Evolutionary conservation across 345 rosid genomes (phyloP).

Genomic region (Aquilaria malaccensis): DNA sequence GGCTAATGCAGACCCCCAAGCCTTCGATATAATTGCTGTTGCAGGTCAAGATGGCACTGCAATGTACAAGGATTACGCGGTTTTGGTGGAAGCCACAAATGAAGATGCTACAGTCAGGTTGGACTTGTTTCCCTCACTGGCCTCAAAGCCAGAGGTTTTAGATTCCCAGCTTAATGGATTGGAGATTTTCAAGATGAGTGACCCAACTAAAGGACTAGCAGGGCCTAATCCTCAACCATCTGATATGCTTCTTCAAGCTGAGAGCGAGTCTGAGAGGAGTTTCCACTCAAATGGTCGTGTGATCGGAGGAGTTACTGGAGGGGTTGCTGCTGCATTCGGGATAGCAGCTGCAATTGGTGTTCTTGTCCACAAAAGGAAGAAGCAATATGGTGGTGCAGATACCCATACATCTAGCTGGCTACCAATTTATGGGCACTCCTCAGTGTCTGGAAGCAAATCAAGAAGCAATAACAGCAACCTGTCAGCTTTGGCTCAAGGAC

Average conservation of each 20-base stretch:
- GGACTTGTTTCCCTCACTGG: constrained; percentile 44
- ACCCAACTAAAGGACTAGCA: constrained; percentile 37
- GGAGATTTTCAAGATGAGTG: constrained; percentile 67
- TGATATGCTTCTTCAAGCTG: constrained; percentile 34
- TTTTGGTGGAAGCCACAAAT: constrained; percentile 24
- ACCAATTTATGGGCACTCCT: constrained; percentile 48
- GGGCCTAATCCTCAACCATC: constrained; percentile 66
- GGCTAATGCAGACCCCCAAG: constrained; percentile 29
- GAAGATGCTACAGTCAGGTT: constrained; percentile 33
- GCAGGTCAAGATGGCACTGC: constrained; percentile 40
- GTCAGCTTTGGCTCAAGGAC: constrained; percentile 51
- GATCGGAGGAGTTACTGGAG: constrained; percentile 50
- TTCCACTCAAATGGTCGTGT: constrained; percentile 16
- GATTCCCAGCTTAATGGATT: constrained; percentile 60
- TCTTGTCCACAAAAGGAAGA: constrained; percentile 33
- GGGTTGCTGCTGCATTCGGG: constrained; percentile 38
- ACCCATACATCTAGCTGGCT: constrained; percentile 62
- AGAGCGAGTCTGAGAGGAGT: constrained; percentile 13
- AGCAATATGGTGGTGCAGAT: constrained; percentile 21
- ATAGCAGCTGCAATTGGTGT: constrained; percentile 45
- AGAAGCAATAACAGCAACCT: constrained; percentile 39
- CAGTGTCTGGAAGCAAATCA: constrained; percentile 39
- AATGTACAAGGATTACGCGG: constrained; percentile 46
- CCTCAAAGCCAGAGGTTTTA: constrained; percentile 29
- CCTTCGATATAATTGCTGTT: constrained; percentile 61